These are phyloP conservation scores for Trichoderma sp. DNA, from an alignment of 2,329 filamentous ascomycete species.

Conservation along the genomic window DNA sequence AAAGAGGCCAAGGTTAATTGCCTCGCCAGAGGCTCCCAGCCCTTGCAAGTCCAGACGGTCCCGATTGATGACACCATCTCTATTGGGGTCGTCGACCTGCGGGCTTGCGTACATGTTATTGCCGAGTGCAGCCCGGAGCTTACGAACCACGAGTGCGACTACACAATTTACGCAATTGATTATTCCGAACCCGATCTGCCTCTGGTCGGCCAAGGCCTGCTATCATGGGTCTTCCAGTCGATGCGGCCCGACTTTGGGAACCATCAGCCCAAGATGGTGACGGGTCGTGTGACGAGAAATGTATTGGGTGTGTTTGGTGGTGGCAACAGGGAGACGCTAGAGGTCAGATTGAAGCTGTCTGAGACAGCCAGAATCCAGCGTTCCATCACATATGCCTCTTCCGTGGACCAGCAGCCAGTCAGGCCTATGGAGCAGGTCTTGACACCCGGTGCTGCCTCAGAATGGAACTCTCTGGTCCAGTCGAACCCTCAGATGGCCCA, in stretches of 20 bases:
- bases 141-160: constrained; percentile 69
- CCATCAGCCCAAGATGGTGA: constrained; percentile 71
- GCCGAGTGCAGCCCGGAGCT: constrained; percentile 81
- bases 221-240: constrained; percentile 74
- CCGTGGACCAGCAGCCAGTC: constrained; percentile 21
- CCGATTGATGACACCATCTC: constrained; percentile 75
- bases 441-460: constrained; percentile 63
- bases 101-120: constrained; percentile 83
- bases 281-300: constrained; percentile 87
- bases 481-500: constrained; percentile 60
- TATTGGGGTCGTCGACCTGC: constrained; percentile 86
- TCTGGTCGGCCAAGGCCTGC: constrained; percentile 91
- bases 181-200: constrained; percentile 94
- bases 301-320: constrained; percentile 80
- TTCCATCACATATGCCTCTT: constrained; percentile 27
- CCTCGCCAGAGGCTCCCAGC: constrained; percentile 79
- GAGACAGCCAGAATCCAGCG: constrained; percentile 64
- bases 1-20: constrained; percentile 85
- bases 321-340: constrained; percentile 82
- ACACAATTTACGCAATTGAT: constrained; percentile 95
- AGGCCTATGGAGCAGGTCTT: constrained; percentile 40
- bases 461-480: constrained; percentile 78
- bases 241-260: constrained; percentile 42
- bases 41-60: constrained; percentile 77
- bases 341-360: constrained; percentile 87